Evolutionary conservation across 371 early-diverging fungal species (phyloP).

Genomic region (Circinella minor): DNA sequence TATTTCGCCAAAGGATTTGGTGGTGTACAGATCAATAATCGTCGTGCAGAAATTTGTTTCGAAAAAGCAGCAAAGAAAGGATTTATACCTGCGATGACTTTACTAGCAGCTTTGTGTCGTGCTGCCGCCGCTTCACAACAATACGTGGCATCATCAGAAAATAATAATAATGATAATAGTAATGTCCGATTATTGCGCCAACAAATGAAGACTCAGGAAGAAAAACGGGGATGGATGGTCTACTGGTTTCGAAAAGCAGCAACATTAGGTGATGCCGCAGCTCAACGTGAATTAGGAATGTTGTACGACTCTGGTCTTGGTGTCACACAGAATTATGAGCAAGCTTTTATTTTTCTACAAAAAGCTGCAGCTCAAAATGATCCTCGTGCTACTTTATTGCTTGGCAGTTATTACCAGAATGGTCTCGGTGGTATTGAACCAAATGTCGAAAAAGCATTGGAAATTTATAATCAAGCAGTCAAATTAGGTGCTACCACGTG

Average conservation of each 20-base stretch:
- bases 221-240: constrained; percentile 32
- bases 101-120: constrained; percentile 33
- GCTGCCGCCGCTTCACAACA: background rate
- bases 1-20: constrained; percentile 49
- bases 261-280: constrained; percentile 47
- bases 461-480: constrained; percentile 29
- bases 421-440: constrained; percentile 39
- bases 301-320: constrained; percentile 80
- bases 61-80: constrained; percentile 43
- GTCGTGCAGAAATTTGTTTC: constrained; percentile 33
- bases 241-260: constrained; percentile 54
- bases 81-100: constrained; percentile 36
- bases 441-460: constrained; percentile 64
- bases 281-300: constrained; percentile 80
- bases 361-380: constrained; percentile 78
- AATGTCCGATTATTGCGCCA: background rate
- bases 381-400: constrained; percentile 76
- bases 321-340: constrained; percentile 62
- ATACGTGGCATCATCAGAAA: background rate
- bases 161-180: background rate
- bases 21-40: constrained; percentile 28
- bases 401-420: constrained; percentile 50
- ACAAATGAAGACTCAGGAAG: constrained; percentile 33
- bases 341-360: constrained; percentile 77
- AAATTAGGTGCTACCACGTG: constrained; percentile 30